These are phyloP conservation scores for Elongisporangium undulatum DNA, from an alignment of 352 stramenopile species.

Conservation along the genomic window DNA sequence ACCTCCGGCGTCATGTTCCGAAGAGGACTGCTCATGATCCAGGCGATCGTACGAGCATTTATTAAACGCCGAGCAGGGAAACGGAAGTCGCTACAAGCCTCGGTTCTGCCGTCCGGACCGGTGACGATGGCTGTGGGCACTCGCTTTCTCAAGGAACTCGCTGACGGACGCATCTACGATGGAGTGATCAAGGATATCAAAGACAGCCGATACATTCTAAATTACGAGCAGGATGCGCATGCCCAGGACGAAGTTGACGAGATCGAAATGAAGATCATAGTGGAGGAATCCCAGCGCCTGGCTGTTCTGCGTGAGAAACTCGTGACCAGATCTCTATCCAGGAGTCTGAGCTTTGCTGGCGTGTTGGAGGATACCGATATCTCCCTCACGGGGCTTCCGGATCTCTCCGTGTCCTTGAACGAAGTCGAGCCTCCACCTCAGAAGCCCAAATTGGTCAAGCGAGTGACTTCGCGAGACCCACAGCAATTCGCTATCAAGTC, in stretches of 20 bases:
- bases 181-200: conserved; percentile 45
- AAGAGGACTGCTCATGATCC: conserved; percentile 58
- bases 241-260: conserved; percentile 67
- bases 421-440: background rate
- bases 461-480: conserved; percentile 30
- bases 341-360: background rate
- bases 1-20: conserved; percentile 71
- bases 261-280: conserved; percentile 77
- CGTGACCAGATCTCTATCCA: conserved; percentile 1
- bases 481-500: conserved; percentile 1
- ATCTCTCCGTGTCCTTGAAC: conserved; percentile 25
- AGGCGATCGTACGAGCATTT: conserved; percentile 64
- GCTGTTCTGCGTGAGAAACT: conserved; percentile 28
- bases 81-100: conserved; percentile 27
- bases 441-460: conserved; percentile 25
- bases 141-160: conserved; percentile 66
- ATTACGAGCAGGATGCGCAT: conserved; percentile 57
- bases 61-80: conserved; percentile 41
- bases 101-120: background rate
- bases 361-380: conserved; percentile 35
- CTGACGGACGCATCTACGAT: conserved; percentile 62
- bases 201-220: conserved; percentile 42
- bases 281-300: conserved; percentile 58
- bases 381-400: conserved; percentile 43
- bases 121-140: conserved; percentile 44